Base-by-base conservation (phyloP, 306 rosid genomes). In the Begonia masoniana region DNA sequence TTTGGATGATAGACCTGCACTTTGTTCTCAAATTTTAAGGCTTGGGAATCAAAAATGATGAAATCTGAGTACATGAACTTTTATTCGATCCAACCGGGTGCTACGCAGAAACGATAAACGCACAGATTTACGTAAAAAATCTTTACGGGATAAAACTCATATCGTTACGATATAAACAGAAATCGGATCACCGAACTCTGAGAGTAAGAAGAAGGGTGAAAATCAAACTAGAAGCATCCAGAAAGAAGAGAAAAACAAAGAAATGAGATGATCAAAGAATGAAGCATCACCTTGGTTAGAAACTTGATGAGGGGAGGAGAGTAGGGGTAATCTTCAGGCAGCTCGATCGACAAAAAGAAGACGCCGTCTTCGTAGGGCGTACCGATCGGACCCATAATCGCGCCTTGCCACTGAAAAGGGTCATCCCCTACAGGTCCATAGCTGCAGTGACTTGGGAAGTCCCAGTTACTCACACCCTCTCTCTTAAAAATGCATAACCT, bases 1-100 rank as follows among this genome's bases (percentile, higher is more conserved):
- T 74, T 74, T 12, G 80, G 80, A 70, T 74, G 76, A 58, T 43
- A 74, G 11, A 74, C 52, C 76, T 74, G 66, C 47, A 42, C 9
- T 43, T 45, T n/a, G 1, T 45, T 45, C 15, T 45, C 49, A 31
- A 21, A 21, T 21, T 21, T 21, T 3, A 21, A 21, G 24, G 4
- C 4, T 43, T 43, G 13, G 47, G 47, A 13, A 55, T 5, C 17
- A 1, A 10, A 11, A 9, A 24, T 42, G 12, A 3, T 12, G 50
- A 46, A 46, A 46, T 46, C 39, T 9, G 5, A 31, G 9, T 21
- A 31, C 3, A 31, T 31, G 39, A 31, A 31, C 39, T 7, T 9
- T 31, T 31, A 0, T 2, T 21, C 24, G 9, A 31, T 31, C 39
- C 39, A 31, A 31, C 24, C 4, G 3, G 24, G 24, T 21, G 24